Evolutionary conservation across 2,329 filamentous ascomycete species (phyloP).

Genomic region (Fusarium sp.): DNA sequence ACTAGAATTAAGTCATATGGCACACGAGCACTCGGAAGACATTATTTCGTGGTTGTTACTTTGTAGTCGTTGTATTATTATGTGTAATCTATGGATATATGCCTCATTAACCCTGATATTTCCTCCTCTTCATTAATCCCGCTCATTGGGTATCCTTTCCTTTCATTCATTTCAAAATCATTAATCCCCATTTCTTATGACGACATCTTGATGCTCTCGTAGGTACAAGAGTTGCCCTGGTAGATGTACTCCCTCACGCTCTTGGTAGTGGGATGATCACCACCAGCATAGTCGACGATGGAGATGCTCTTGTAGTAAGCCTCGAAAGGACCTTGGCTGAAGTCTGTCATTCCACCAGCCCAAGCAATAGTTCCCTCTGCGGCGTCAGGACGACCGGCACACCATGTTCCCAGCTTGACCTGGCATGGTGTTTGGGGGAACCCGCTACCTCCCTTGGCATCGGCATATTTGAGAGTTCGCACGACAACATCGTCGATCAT

Average conservation of each 20-base stretch:
- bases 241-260: slow-evolving; percentile 59
- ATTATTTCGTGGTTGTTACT: not conserved
- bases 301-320: slow-evolving; percentile 61
- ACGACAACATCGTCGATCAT: slow-evolving; percentile 70
- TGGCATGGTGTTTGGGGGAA: slow-evolving; percentile 81
- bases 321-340: slow-evolving; percentile 57
- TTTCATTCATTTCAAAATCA: slow-evolving; percentile 5
- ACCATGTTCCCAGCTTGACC: slow-evolving; percentile 77
- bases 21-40: no score
- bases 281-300: slow-evolving; percentile 60
- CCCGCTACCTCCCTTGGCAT: slow-evolving; percentile 68
- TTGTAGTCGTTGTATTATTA: slow-evolving; percentile 7
- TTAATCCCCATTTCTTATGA: not conserved
- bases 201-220: slow-evolving; percentile 56
- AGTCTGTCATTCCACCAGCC: slow-evolving; percentile 70
- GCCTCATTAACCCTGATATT: slow-evolving; percentile 7
- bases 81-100: slow-evolving; percentile 17
- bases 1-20: no score
- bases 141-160: slow-evolving; percentile 11
- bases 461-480: slow-evolving; percentile 69
- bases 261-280: slow-evolving; percentile 48
- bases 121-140: slow-evolving; percentile 28
- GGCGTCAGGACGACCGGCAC: slow-evolving; percentile 68
- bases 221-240: slow-evolving; percentile 57
- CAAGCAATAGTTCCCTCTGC: slow-evolving; percentile 76